A percentile compares a stretch with the other conserved stretches of the same genome.
Conservation (phyloP, 2,329 filamentous ascomycete genomes). For the Ramularia endophylla region DNA sequence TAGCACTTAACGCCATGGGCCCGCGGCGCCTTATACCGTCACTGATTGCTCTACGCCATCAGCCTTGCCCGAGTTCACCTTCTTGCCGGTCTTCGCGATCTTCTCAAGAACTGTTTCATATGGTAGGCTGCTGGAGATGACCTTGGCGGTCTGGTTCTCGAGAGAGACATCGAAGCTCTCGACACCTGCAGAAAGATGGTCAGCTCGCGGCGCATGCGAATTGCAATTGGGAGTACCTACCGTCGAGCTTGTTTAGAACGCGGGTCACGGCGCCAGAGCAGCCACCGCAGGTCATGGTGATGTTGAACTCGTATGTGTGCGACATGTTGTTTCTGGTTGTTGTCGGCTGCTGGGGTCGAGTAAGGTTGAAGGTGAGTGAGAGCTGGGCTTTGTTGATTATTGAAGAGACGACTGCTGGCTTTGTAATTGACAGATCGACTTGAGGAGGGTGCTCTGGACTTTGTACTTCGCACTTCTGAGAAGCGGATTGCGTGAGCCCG, state of each 20-base stretch:
- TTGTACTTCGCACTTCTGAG: too few relatives aligned
- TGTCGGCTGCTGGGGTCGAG: not conserved
- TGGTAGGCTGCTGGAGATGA: conserved; percentile 60
- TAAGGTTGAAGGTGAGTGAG: too few relatives aligned
- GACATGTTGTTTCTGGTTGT: not conserved
- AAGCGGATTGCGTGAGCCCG: too few relatives aligned
- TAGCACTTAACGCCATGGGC: too few relatives aligned
- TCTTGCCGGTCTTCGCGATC: conserved; percentile 95
- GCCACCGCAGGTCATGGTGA: conserved; percentile 90
- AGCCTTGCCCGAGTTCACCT: conserved; percentile 69
- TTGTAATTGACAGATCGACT: not conserved
- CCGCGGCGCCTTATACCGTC: too few relatives aligned
- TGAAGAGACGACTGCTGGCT: too few relatives aligned
- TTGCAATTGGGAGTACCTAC: conserved; percentile 2
- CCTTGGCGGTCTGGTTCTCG: conserved; percentile 73
- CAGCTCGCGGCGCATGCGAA: not conserved
- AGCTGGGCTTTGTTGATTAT: too few relatives aligned
- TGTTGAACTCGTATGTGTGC: conserved; percentile 92
- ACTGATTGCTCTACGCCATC: conserved; percentile 52
- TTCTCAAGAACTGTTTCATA: conserved; percentile 80
- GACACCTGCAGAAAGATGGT: conserved; percentile 54
- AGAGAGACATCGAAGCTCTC: conserved; percentile 83
- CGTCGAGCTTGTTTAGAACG: conserved; percentile 69
- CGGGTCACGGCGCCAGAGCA: conserved; percentile 93
- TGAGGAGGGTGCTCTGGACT: too few relatives aligned